phyloP scores from a whole-genome alignment of 768 basidiomycete genomes.

The Calocybe indica region DNA sequence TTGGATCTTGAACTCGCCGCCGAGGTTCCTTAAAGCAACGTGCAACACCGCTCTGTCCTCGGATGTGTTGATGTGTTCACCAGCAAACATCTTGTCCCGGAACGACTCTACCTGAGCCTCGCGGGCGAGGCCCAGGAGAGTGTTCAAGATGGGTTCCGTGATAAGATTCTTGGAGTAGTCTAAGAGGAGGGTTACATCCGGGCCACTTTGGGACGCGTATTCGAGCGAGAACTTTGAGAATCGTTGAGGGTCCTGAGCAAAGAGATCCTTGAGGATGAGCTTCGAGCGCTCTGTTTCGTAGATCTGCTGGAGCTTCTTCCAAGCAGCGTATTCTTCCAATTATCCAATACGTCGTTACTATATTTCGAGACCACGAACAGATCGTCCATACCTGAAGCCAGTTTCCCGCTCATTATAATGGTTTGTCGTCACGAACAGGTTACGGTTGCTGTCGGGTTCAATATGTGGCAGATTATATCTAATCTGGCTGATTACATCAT shows the following conservation, averaged over 20 bases:
- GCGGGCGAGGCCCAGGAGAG: slow-evolving; percentile 72
- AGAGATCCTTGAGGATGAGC: slow-evolving; percentile 89
- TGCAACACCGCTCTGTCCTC: slow-evolving; percentile 97
- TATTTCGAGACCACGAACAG: neutral
- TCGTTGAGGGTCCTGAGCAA: slow-evolving; percentile 79
- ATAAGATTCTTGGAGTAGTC: slow-evolving; percentile 98
- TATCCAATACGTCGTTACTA: neutral
- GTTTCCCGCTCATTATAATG: slow-evolving; percentile 52
- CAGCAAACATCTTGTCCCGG: slow-evolving; percentile 91
- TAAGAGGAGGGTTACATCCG: slow-evolving; percentile 76
- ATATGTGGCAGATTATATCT: too few species aligned
- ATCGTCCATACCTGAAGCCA: slow-evolving; percentile 45
- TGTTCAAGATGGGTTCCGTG: slow-evolving; percentile 74
- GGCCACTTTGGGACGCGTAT: slow-evolving; percentile 62
- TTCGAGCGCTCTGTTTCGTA: slow-evolving; percentile 67
- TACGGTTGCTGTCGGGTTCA: too few species aligned
- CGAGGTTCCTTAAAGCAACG: slow-evolving; percentile 80
- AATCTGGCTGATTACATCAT: too few species aligned
- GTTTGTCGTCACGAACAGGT: neutral
- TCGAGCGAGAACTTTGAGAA: slow-evolving; percentile 81
- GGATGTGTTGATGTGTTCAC: slow-evolving; percentile 97
- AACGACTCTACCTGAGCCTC: slow-evolving; percentile 83
- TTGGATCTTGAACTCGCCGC: slow-evolving; percentile 66
- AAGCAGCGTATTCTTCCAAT: slow-evolving; percentile 71
- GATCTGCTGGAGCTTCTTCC: slow-evolving; percentile 85